Evolutionary conservation across 2,329 filamentous ascomycete species (phyloP).

Genomic region (Hypomyces perniciosus): DNA sequence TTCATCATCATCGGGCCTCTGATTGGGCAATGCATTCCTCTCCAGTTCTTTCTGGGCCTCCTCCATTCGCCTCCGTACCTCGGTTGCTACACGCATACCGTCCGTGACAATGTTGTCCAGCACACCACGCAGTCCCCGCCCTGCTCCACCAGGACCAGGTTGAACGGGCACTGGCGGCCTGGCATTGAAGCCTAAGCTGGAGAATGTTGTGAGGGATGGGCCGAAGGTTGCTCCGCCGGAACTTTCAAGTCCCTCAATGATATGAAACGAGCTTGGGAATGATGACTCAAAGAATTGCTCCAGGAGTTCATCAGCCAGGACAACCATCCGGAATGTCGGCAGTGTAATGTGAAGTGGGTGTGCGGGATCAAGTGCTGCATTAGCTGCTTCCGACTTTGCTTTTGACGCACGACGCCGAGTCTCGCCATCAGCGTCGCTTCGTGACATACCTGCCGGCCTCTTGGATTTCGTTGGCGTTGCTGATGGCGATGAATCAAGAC

Average conservation of each 20-base stretch:
- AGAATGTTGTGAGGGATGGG: constrained; percentile 79
- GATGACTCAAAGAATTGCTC: constrained; percentile 97
- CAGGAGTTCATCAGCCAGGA: constrained; percentile 88
- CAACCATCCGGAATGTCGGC: constrained; percentile 97
- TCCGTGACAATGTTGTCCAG: constrained; percentile 97
- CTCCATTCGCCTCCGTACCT: constrained; percentile 88
- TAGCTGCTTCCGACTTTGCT: constrained; percentile 70
- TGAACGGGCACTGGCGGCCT: constrained; percentile 34
- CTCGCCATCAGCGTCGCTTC: constrained; percentile 16
- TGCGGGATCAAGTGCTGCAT: constrained; percentile 84
- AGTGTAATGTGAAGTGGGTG: constrained; percentile 93
- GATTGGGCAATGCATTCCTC: constrained; percentile 63
- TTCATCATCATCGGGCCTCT: constrained; percentile 63
- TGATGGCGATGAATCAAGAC: constrained; percentile 45
- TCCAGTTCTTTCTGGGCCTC: constrained; percentile 91
- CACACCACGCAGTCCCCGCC: constrained; percentile 79
- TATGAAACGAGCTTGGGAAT: constrained; percentile 87
- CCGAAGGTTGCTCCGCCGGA: constrained; percentile 25
- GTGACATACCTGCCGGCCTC: constrained; percentile 38
- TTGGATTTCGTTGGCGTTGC: constrained; percentile 36
- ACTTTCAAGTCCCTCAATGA: constrained; percentile 57
- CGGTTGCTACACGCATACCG: constrained; percentile 90
- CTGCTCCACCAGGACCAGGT: constrained; percentile 40
- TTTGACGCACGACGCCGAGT: constrained; percentile 45
- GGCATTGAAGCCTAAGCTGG: constrained; percentile 57